Conservation (phyloP, 768 basidiomycete species). For the Vararia minispora region DNA sequence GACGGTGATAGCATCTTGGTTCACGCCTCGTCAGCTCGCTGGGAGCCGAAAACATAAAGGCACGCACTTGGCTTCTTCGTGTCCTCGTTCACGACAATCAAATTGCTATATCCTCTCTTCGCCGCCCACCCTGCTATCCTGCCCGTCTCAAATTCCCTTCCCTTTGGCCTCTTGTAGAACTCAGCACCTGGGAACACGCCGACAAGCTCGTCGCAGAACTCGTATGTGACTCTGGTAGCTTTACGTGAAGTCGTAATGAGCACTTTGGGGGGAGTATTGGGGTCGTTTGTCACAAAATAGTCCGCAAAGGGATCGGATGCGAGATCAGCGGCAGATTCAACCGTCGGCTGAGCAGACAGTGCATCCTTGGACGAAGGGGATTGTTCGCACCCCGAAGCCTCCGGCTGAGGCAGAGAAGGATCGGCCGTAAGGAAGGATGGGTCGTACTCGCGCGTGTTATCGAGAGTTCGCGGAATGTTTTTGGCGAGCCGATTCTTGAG, state of each 20-base stretch:
- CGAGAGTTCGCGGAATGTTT: conserved; percentile 86
- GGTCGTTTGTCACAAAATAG: conserved; percentile 59
- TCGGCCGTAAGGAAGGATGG: conserved; percentile 52
- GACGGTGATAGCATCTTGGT: conserved; percentile 82
- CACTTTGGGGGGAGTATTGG: conserved; percentile 71
- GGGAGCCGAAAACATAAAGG: conserved; percentile 3
- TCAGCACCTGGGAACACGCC: conserved; percentile 89
- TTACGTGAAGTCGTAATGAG: conserved; percentile 86
- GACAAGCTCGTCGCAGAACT: conserved; percentile 86
- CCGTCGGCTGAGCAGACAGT: conserved; percentile 24
- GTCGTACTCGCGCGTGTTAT: conserved; percentile 85
- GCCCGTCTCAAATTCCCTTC: conserved; percentile 85
- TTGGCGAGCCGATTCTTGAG: conserved; percentile 67
- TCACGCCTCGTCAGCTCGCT: conserved; percentile 3
- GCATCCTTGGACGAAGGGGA: conserved; percentile 15
- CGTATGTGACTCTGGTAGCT: conserved; percentile 81
- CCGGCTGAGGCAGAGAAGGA: conserved; percentile 19
- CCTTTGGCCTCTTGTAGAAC: conserved; percentile 76
- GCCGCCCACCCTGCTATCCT: conserved; percentile 90
- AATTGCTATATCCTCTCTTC: conserved; percentile 75
- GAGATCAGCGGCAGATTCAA: conserved; percentile 59
- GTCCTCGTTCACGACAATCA: conserved; percentile 93
- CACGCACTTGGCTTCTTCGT: conserved; percentile 73
- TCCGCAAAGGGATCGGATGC: conserved; percentile 67
- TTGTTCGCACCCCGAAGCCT: conserved; percentile 11